Conservation (phyloP, 495 filamentous ascomycete genomes). For the Penicillium bovifimosum region DNA sequence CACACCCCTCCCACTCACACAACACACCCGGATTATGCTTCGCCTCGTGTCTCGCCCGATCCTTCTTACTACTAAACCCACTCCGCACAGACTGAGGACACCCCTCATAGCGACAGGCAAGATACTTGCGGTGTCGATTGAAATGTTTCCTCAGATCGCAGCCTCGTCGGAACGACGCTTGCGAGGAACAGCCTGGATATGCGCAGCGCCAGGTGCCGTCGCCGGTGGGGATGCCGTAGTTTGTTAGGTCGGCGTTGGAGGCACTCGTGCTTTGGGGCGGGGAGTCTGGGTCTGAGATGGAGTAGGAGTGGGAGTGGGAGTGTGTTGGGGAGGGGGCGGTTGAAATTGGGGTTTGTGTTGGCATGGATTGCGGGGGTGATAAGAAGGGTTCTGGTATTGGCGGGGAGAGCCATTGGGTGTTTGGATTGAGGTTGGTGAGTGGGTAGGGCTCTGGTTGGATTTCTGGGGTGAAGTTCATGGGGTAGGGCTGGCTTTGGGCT, state of each 20-base stretch:
- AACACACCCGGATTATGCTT: slow-evolving; percentile 56
- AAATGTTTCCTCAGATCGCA: slow-evolving; percentile 63
- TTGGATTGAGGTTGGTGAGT: slow-evolving; percentile 9
- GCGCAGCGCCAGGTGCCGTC: slow-evolving; percentile 50
- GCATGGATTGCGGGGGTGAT: neutral
- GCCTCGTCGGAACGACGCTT: slow-evolving; percentile 51
- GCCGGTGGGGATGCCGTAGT: slow-evolving; percentile 27
- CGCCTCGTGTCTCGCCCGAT: slow-evolving; percentile 56
- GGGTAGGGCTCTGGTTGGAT: slow-evolving; percentile 6
- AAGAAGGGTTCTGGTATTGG: slow-evolving; percentile 13
- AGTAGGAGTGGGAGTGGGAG: slow-evolving; percentile 5
- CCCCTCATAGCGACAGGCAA: slow-evolving; percentile 57
- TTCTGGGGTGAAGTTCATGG: slow-evolving; percentile 12
- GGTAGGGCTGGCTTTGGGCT: neutral
- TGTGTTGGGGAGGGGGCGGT: slow-evolving; percentile 9
- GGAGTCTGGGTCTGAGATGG: slow-evolving; percentile 13
- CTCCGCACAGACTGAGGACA: slow-evolving; percentile 52
- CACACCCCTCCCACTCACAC: slow-evolving; percentile 55
- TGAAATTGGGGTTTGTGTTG: slow-evolving; percentile 1
- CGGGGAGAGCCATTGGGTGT: slow-evolving; percentile 15
- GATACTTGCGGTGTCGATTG: slow-evolving; percentile 56
- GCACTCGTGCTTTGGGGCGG: neutral
- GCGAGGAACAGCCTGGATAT: slow-evolving; percentile 52
- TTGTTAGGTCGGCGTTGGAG: slow-evolving; percentile 25
- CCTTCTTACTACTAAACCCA: slow-evolving; percentile 61